Evolutionary conservation across 176 grass and related monocot genomes (phyloP), one percentile per base, ranked within the genome.

Genomic region (Lolium perenne): DNA sequence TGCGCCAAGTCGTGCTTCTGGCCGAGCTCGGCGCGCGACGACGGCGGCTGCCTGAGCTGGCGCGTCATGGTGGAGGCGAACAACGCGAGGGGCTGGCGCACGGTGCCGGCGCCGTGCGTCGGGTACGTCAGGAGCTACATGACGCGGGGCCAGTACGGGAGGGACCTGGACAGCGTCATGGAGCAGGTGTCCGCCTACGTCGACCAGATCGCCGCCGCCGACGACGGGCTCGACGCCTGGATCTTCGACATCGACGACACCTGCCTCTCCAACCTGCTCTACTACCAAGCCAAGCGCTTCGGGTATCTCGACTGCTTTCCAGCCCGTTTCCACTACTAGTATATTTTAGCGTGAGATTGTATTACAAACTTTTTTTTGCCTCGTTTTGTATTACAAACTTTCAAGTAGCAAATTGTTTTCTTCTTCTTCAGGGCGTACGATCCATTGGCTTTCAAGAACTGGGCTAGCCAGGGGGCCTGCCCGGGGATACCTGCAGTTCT

Each of bases 241-340:
- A 70, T 98, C 46, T 69, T 98, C 55, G 96, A 98, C 83, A 29
- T 98, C 66, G 96, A 98, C 85, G 96, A 98, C 87, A 98, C 96
- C 4, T 94, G 93, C 88, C 77, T 98, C 38, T 98, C 96, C 63
- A 98, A 98, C 86, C 90, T 98, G 12, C 29, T 86, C 17, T 95
- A 98, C 89, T 95, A 94, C 84, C 25, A 89, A 26, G 75, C 78
- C 6, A 94, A 94, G 65, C 90, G 91, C 69, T 98, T 94, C 67
- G 96, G 32, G 32, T 35, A 35, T 35, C n/a, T n/a, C n/a, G n/a
- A n/a, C n/a, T n/a, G n/a, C n/a, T n/a, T n/a, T n/a, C n/a, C n/a
- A n/a, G n/a, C n/a, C n/a, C n/a, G n/a, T n/a, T n/a, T n/a, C n/a
- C n/a, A n/a, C n/a, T n/a, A n/a, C n/a, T n/a, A n/a, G 32, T 35